Percentiles rank a stretch among this genome's conserved stretches.
Evolutionary conservation across 73 alveolate species (phyloP).

Genomic region (Diophrys sp.): DNA sequence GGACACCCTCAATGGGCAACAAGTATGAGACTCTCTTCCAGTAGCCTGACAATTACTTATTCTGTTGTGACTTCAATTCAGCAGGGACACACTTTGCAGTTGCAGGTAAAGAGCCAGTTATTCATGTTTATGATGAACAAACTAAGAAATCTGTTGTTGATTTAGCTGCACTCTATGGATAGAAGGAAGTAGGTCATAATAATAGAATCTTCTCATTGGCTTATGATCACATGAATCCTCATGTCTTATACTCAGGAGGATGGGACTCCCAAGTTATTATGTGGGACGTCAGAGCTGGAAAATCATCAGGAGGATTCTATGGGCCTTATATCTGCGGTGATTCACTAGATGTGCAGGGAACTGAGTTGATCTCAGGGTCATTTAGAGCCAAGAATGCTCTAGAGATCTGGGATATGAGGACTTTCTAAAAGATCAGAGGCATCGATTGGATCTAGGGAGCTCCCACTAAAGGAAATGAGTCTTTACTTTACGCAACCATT

Average conservation of each 20-base stretch:
- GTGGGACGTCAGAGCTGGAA: conserved; percentile 62
- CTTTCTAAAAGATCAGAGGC: background rate
- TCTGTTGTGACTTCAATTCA: conserved; percentile 88
- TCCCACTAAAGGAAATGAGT: background rate
- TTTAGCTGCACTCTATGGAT: background rate
- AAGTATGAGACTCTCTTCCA: background rate
- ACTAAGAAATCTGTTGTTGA: background rate
- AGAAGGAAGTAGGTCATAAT: conserved; percentile 43
- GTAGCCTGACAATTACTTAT: conserved; percentile 64
- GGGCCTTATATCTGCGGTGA: conserved; percentile 71
- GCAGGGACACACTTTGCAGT: conserved; percentile 63
- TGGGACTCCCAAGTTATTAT: conserved; percentile 60
- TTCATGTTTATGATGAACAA: conserved; percentile 34
- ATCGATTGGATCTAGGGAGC: conserved; percentile 12
- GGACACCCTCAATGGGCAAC: conserved; percentile 31
- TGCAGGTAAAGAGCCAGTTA: conserved; percentile 74
- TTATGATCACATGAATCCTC: conserved; percentile 50
- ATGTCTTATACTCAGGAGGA: conserved; percentile 62
- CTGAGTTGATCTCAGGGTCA: conserved; percentile 59
- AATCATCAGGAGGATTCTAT: conserved; percentile 43
- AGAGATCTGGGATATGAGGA: conserved; percentile 64
- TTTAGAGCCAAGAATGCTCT: conserved; percentile 68
- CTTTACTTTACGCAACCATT: conserved; percentile 17
- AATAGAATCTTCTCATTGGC: conserved; percentile 64
- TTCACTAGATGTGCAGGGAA: conserved; percentile 61